Base-by-base conservation (phyloP, 2,329 filamentous ascomycete genomes). In the Aphanocladium album region DNA sequence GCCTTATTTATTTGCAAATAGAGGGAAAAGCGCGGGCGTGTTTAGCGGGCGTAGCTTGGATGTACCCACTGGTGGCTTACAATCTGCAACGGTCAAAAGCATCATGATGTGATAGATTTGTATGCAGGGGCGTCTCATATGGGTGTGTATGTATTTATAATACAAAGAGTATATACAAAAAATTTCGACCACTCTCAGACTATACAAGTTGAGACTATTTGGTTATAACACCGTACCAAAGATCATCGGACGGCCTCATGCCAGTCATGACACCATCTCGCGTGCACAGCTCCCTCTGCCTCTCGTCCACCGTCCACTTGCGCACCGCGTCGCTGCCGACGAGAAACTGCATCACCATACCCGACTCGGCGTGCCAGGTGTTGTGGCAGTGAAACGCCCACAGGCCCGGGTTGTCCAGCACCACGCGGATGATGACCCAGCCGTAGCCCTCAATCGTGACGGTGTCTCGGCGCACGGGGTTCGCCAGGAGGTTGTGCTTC, bases 331-430 rank as follows among this genome's bases (percentile, higher is more conserved):
- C 72, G 0, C 66, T 64, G 12, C 67, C 65, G 1, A 72, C 74
- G 12, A 77, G 66, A 58, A 88, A 79, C 69, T 85, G 82, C 84
- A 87, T 87, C 35, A 80, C 62, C 74, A 86, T 77, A 1, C 83
- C 83, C 1, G 82, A 79, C 64, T 84, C 82, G 0, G 77, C 75
- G 66, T 86, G 83, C 83, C 83, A 86, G 0, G 76, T 73, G 61
- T 84, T 79, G 64, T 86, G 83, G 64, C 83, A 86, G 67, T 85
- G 83, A 23, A 86, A 78, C 0, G 80, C 76, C 83, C 83, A 86
- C 1, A 82, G 64, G 1, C 83, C 83, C 0, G 83, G 79, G 66
- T 85, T 86, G 62, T 86, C 82, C 0, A 83, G 76, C 2, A 83
- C 73, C 16, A 85, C 77, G 59, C 83, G 73, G 14, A 86, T 68